Percentiles rank a stretch among this genome's conserved stretches.
Evolutionary conservation across 805 yeast species (phyloP).

Genomic region (Middelhovenomyces tepae): DNA sequence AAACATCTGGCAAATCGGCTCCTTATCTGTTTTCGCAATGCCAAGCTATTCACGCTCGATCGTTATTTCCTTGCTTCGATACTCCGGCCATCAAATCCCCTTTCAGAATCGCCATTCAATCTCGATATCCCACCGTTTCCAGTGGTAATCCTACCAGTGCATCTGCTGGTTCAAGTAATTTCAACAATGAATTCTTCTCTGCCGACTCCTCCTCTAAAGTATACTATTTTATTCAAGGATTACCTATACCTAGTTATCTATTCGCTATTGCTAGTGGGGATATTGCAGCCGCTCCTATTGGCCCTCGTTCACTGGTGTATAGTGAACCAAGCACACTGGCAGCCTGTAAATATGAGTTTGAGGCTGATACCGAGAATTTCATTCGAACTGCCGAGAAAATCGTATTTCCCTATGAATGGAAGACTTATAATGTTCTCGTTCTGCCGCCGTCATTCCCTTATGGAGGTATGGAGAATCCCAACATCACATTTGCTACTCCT

Average conservation of each 20-base stretch:
- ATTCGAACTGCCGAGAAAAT: slow-evolving; percentile 67
- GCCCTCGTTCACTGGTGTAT: slow-evolving; percentile 80
- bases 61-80: slow-evolving; percentile 83
- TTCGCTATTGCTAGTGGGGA: slow-evolving; percentile 84
- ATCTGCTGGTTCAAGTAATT: slow-evolving; percentile 11
- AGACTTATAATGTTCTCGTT: slow-evolving; percentile 68
- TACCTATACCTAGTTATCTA: slow-evolving; percentile 80
- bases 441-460: slow-evolving; percentile 74
- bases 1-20: slow-evolving; percentile 60
- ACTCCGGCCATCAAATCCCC: slow-evolving; percentile 77
- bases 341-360: slow-evolving; percentile 71
- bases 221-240: slow-evolving; percentile 56
- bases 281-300: slow-evolving; percentile 54
- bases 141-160: slow-evolving; percentile 48
- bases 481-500: slow-evolving; percentile 84
- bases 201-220: slow-evolving; percentile 15
- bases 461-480: slow-evolving; percentile 95
- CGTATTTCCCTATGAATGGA: slow-evolving; percentile 79
- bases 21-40: slow-evolving; percentile 82
- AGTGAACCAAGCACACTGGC: slow-evolving; percentile 63
- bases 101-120: slow-evolving; percentile 47
- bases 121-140: slow-evolving; percentile 62
- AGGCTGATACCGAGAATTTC: slow-evolving; percentile 67
- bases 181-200: slow-evolving; percentile 8
- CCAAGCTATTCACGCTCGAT: slow-evolving; percentile 85